phyloP scores from a whole-genome alignment of 2,329 filamentous ascomycete genomes.

The Phyllosticta capitalensis region DNA sequence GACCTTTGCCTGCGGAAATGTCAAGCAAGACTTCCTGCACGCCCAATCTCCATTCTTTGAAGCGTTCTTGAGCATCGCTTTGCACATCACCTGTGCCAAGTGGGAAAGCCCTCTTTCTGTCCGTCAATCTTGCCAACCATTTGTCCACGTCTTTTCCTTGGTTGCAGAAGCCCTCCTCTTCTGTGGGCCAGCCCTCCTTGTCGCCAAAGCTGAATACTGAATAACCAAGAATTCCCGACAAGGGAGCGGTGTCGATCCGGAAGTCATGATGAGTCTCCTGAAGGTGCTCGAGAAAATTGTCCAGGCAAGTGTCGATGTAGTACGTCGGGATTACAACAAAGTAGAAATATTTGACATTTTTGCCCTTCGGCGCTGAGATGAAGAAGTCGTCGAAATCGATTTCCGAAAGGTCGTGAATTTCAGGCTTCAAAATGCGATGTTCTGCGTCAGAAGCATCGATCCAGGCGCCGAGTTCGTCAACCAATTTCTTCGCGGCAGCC shows the following conservation, averaged over 20 bases:
- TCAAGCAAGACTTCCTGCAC: slow-evolving; percentile 61
- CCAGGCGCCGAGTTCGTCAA: slow-evolving; percentile 44
- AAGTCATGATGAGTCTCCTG: slow-evolving; percentile 95
- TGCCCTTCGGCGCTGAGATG: slow-evolving; percentile 58
- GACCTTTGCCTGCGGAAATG: slow-evolving; percentile 40
- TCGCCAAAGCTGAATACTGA: slow-evolving; percentile 93
- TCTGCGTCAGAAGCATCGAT: slow-evolving; percentile 17
- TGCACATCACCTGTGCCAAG: slow-evolving; percentile 83
- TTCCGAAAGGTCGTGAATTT: slow-evolving; percentile 69
- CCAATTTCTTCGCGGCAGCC: slow-evolving; percentile 56
- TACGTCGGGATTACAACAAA: slow-evolving; percentile 80
- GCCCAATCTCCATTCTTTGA: slow-evolving; percentile 71
- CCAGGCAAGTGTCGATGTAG: slow-evolving; percentile 87
- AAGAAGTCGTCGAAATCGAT: slow-evolving; percentile 93
- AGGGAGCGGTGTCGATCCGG: slow-evolving; percentile 79
- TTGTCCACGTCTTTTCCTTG: slow-evolving; percentile 85
- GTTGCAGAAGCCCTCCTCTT: slow-evolving; percentile 84
- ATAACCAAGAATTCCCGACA: slow-evolving; percentile 71
- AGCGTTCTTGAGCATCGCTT: slow-evolving; percentile 53
- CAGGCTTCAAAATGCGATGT: slow-evolving; percentile 43
- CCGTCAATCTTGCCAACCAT: slow-evolving; percentile 95
- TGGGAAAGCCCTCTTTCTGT: slow-evolving; percentile 75
- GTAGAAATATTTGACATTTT: slow-evolving; percentile 61
- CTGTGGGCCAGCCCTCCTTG: slow-evolving; percentile 81
- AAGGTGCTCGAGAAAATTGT: slow-evolving; percentile 77